Evolutionary conservation across 179 eudicot species (phyloP).

Genomic region (Nepenthes alata): DNA sequence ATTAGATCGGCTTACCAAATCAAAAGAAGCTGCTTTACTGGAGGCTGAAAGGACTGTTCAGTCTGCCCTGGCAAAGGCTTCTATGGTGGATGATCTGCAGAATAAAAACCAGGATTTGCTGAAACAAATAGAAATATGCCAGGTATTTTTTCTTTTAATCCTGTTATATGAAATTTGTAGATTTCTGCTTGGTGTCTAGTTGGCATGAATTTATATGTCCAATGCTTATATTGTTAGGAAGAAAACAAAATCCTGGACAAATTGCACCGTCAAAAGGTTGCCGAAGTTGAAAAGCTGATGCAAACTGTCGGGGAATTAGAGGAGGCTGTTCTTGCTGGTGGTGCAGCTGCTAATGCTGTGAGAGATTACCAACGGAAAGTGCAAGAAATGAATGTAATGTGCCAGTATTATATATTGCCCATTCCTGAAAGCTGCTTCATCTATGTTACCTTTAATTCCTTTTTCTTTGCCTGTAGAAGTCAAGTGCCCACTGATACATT

Average conservation of each 20-base stretch:
- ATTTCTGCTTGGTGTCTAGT: neutral
- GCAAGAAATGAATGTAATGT: slow-evolving; percentile 86
- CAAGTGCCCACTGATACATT: neutral
- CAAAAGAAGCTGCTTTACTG: slow-evolving; percentile 88
- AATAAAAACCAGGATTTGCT: slow-evolving; percentile 90
- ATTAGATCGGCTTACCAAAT: slow-evolving; percentile 83
- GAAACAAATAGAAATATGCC: slow-evolving; percentile 94
- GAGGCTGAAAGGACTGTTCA: slow-evolving; percentile 94
- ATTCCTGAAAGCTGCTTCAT: neutral
- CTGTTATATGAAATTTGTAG: neutral
- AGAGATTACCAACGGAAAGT: slow-evolving; percentile 90
- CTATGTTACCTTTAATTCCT: neutral
- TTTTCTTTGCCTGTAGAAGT: too few species aligned
- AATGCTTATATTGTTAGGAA: slow-evolving; percentile 39
- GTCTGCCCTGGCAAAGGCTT: slow-evolving; percentile 83
- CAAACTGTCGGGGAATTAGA: slow-evolving; percentile 85
- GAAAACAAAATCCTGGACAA: slow-evolving; percentile 87
- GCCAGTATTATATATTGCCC: neutral
- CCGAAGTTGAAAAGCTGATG: slow-evolving; percentile 87
- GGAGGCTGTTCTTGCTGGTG: slow-evolving; percentile 98
- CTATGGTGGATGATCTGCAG: slow-evolving; percentile 93
- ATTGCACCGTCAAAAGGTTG: slow-evolving; percentile 89
- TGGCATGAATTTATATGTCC: slow-evolving; percentile 9
- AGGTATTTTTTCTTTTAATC: slow-evolving; percentile 26
- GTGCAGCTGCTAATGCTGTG: slow-evolving; percentile 97